phyloP scores from a whole-genome alignment of 2,329 filamentous ascomycete species.

The Neofusicoccum parvum region DNA sequence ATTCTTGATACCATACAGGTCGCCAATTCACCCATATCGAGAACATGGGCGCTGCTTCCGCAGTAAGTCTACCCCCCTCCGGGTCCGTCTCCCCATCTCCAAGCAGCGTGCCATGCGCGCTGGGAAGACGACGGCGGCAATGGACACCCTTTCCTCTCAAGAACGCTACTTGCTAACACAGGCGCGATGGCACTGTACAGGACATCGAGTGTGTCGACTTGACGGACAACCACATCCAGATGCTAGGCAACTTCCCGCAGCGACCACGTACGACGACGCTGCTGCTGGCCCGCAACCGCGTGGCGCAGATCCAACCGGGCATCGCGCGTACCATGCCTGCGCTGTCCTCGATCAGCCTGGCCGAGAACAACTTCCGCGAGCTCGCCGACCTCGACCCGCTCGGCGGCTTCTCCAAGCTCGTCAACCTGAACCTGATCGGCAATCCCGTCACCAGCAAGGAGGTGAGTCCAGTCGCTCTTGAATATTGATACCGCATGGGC shows the following conservation, averaged over 20 bases:
- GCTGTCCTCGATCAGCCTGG: constrained; percentile 78
- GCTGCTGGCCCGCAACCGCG: constrained; percentile 85
- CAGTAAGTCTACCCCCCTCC: constrained; percentile 60
- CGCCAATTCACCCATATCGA: constrained; percentile 97
- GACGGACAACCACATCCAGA: constrained; percentile 94
- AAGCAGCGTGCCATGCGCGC: not conserved
- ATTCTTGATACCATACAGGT: constrained; percentile 66
- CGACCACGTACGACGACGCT: constrained; percentile 86
- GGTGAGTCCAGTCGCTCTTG: constrained; percentile 51
- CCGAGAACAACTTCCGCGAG: constrained; percentile 80
- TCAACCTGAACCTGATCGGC: constrained; percentile 78
- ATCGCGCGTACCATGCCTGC: constrained; percentile 78
- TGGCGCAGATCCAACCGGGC: constrained; percentile 76
- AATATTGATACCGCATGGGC: too few relatives aligned
- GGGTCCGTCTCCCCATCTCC: not conserved
- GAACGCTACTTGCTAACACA: too few relatives aligned
- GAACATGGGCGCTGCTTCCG: constrained; percentile 81
- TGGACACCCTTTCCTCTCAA: too few relatives aligned
- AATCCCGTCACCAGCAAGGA: constrained; percentile 93
- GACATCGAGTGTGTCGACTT: constrained; percentile 97
- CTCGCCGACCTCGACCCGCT: constrained; percentile 87
- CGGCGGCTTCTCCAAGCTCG: constrained; percentile 67
- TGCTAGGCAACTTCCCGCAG: constrained; percentile 88
- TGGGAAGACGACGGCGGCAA: too few relatives aligned
- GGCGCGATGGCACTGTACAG: constrained; percentile 45